A percentile compares a stretch with the other conserved stretches of the same genome.
These are phyloP conservation scores for Plasmodium berghei DNA, from an alignment of 169 alveolate genomes.

Conservation along the genomic window DNA sequence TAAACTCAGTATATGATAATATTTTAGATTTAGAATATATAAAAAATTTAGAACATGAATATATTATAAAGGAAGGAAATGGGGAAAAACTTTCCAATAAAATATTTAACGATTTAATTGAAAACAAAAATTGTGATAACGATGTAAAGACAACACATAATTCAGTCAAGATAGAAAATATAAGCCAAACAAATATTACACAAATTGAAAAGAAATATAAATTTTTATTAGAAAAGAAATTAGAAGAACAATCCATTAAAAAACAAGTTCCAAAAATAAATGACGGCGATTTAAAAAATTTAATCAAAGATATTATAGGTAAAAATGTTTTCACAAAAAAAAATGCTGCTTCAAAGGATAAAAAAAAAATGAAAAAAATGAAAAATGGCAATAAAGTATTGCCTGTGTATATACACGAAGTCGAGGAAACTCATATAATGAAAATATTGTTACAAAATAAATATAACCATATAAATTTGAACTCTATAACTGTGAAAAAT, in stretches of 20 bases:
- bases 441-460: slow-evolving; percentile 15
- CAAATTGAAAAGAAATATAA: slow-evolving; percentile 38
- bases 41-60: slow-evolving; percentile 26
- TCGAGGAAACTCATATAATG: slow-evolving; percentile 18
- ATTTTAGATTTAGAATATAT: slow-evolving; percentile 25
- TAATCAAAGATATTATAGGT: slow-evolving; percentile 25
- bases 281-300: slow-evolving; percentile 25
- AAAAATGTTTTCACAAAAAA: slow-evolving; percentile 13
- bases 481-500: not conserved
- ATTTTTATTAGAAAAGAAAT: slow-evolving; percentile 14
- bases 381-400: not conserved
- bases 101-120: not conserved
- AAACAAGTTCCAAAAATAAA: not conserved
- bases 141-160: not conserved
- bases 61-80: not conserved
- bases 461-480: not conserved
- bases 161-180: not conserved
- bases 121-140: not conserved
- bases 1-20: slow-evolving; percentile 36
- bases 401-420: slow-evolving; percentile 24
- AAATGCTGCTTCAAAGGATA: not conserved
- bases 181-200: slow-evolving; percentile 10
- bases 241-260: not conserved
- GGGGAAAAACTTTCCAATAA: not conserved
- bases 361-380: slow-evolving; percentile 15